phyloP scores from a whole-genome alignment of 306 rosid genomes.

The Corylus americana region DNA sequence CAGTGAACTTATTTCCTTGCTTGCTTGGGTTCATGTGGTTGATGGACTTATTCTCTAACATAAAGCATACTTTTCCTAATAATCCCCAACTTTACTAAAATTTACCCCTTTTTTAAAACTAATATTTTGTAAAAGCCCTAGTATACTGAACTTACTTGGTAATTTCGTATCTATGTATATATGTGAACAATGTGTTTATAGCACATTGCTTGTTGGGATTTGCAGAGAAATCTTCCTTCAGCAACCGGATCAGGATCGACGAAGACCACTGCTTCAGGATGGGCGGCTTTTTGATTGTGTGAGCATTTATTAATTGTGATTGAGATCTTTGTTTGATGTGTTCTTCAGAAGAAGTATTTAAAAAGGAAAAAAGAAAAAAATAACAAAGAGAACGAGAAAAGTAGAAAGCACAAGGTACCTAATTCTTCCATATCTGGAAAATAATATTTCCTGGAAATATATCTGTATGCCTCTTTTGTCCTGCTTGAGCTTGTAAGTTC shows the following conservation, averaged over 20 bases:
- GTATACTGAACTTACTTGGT: not conserved
- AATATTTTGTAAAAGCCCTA: not conserved
- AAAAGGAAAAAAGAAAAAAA: conserved; percentile 23
- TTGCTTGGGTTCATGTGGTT: not conserved
- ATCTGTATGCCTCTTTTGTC: conserved; percentile 29
- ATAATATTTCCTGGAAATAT: conserved; percentile 44
- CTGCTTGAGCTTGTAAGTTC: not conserved
- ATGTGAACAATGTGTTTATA: conserved; percentile 8
- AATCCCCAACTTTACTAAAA: not conserved
- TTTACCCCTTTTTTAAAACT: not conserved
- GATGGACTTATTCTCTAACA: not conserved
- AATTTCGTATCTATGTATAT: not conserved
- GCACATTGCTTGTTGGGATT: conserved; percentile 7
- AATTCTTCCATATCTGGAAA: conserved; percentile 34
- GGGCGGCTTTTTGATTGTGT: conserved; percentile 94
- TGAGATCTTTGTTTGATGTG: conserved; percentile 46
- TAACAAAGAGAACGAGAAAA: conserved; percentile 29
- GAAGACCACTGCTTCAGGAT: conserved; percentile 74
- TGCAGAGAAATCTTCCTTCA: conserved; percentile 83
- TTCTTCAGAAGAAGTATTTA: conserved; percentile 1
- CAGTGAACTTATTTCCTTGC: not conserved
- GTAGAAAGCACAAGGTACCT: conserved; percentile 38
- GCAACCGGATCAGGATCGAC: conserved; percentile 59
- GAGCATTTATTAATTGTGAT: conserved; percentile 41
- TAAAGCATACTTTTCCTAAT: not conserved